Evolutionary conservation across 306 rosid species (phyloP).

Genomic region (Cicer chorassanicum): DNA sequence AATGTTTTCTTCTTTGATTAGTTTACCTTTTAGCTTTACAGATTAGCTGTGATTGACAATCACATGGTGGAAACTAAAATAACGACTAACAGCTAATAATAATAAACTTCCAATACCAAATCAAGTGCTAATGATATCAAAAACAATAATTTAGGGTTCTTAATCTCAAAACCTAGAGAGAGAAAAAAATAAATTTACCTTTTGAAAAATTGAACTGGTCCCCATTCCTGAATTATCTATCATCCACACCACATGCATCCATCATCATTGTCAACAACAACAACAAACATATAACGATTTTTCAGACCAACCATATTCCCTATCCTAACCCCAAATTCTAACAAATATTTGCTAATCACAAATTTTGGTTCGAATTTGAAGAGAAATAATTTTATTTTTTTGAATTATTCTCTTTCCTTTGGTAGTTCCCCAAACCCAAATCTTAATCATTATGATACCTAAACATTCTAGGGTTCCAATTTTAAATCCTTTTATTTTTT

Average conservation of each 20-base stretch:
- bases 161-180: constrained; percentile 22
- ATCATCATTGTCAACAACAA: constrained; percentile 21
- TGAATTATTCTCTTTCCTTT: constrained; percentile 18
- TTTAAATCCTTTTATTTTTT: constrained; percentile 11
- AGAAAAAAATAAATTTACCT: not conserved
- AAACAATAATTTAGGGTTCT: constrained; percentile 28
- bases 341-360: constrained; percentile 7
- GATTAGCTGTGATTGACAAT: constrained; percentile 26
- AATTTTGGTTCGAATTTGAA: constrained; percentile 29
- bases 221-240: constrained; percentile 2
- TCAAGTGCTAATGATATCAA: constrained; percentile 33
- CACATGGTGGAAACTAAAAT: not conserved
- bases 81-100: constrained; percentile 38
- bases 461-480: constrained; percentile 45
- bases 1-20: not conserved
- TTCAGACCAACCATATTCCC: not conserved
- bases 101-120: constrained; percentile 10
- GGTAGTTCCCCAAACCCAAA: constrained; percentile 4
- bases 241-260: constrained; percentile 3
- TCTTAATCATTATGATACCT: constrained; percentile 22
- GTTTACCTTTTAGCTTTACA: constrained; percentile 21
- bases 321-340: not conserved
- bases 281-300: constrained; percentile 13
- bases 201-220: constrained; percentile 32
- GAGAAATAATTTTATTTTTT: not conserved